phyloP scores from a whole-genome alignment of 1,284 basidiomycete species.

The Ustilago esculenta region DNA sequence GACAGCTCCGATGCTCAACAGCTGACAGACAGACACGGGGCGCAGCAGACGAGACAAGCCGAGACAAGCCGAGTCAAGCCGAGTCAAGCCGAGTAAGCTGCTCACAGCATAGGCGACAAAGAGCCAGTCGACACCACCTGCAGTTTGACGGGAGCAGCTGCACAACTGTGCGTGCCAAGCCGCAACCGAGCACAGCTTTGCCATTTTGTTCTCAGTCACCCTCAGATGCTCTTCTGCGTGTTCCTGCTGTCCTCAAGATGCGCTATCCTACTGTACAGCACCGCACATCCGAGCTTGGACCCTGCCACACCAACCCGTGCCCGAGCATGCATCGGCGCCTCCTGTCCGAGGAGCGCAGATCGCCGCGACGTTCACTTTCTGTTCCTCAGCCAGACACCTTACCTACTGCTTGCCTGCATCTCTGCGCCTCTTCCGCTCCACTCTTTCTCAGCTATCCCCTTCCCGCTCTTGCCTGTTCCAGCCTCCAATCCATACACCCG shows the following conservation, averaged over 20 bases:
- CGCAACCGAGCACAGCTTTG: conserved; percentile 8
- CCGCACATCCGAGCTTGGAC: conserved; percentile 2
- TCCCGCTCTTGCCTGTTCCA: neutral
- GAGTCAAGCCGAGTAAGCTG: too few species aligned
- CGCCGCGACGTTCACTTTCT: neutral
- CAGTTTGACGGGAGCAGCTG: conserved; percentile 1
- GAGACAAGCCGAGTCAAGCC: too few species aligned
- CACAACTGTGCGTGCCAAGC: conserved; percentile 22
- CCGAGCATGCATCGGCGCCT: conserved; percentile 19
- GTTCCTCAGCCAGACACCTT: conserved; percentile 28
- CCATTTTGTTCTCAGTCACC: conserved; percentile 1
- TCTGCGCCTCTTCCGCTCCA: neutral
- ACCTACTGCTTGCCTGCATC: conserved; percentile 1
- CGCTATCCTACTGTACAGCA: neutral
- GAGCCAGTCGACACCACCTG: neutral
- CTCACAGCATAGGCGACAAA: conserved; percentile 9
- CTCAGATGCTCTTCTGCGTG: neutral
- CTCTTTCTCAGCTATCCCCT: neutral
- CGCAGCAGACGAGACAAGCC: neutral
- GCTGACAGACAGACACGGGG: neutral
- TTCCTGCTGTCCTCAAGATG: too few species aligned
- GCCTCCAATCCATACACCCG: conserved; percentile 6
- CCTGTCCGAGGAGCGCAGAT: conserved; percentile 27
- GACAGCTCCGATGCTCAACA: neutral
- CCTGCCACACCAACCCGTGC: conserved; percentile 12